Percentiles rank a stretch among this genome's conserved stretches.
phyloP scores from a whole-genome alignment of 768 basidiomycete species.

The Mycena crocata region DNA sequence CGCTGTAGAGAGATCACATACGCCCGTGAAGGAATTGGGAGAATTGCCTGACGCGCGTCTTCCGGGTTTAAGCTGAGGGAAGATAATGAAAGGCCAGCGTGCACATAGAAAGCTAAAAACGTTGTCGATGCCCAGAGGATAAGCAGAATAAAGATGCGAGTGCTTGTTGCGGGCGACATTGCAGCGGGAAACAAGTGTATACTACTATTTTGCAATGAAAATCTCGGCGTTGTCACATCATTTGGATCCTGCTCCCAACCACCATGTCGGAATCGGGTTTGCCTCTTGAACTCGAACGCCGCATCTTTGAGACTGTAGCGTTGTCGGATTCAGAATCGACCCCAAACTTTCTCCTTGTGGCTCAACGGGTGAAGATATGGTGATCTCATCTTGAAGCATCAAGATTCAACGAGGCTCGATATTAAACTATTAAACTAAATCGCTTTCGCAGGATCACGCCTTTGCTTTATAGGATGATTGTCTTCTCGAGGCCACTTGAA shows the following conservation, averaged over 20 bases:
- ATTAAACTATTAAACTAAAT: no score
- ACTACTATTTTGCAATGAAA: no score
- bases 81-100: slow-evolving; percentile 25
- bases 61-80: slow-evolving; percentile 2
- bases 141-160: not conserved
- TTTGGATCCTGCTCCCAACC: no score
- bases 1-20: slow-evolving; percentile 72
- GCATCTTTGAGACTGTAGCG: not conserved
- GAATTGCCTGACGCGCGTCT: slow-evolving; percentile 20
- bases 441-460: not conserved
- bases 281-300: no score
- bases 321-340: not conserved
- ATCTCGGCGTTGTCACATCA: no score
- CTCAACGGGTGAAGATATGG: slow-evolving; percentile 11
- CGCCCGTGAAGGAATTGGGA: slow-evolving; percentile 56
- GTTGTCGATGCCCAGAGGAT: not conserved
- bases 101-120: slow-evolving; percentile 23
- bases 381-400: no score
- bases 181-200: not conserved
- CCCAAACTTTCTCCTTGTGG: slow-evolving; percentile 4
- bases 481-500: not conserved
- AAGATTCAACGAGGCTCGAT: not conserved
- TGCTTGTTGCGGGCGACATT: not conserved
- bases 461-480: slow-evolving; percentile 7
- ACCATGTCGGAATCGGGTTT: no score